phyloP scores from a whole-genome alignment of 148 eudicot species.

The Euryodendron excelsum region DNA sequence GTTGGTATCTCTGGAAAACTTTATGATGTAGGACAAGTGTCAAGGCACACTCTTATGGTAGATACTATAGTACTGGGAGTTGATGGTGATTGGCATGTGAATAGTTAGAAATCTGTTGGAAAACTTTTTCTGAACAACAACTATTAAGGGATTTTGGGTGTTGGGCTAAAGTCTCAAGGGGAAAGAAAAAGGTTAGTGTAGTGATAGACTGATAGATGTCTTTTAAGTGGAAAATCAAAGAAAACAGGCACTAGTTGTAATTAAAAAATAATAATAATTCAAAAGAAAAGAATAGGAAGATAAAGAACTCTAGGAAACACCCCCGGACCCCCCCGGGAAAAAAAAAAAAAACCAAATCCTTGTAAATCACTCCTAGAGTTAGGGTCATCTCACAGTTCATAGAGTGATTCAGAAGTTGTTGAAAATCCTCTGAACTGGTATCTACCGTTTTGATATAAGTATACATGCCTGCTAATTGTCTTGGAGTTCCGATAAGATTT shows the following conservation, averaged over 20 bases:
- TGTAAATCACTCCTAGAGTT: neutral
- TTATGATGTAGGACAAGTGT: neutral
- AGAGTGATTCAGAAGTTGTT: slow-evolving; percentile 1
- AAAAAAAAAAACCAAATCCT: no score
- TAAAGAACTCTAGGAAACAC: neutral
- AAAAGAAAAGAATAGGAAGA: neutral
- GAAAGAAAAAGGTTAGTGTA: neutral
- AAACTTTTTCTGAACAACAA: neutral
- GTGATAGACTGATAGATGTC: neutral
- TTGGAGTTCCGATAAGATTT: neutral
- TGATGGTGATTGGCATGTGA: neutral
- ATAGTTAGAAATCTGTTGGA: neutral
- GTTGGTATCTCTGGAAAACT: neutral
- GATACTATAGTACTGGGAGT: neutral
- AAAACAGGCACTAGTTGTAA: neutral
- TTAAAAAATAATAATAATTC: no score
- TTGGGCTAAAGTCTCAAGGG: neutral
- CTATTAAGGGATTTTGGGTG: neutral
- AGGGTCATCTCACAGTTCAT: neutral
- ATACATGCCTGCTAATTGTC: neutral
- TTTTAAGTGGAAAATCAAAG: neutral
- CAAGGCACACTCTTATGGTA: neutral
- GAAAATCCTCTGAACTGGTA: neutral
- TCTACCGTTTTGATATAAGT: neutral
- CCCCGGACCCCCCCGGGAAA: neutral